A percentile compares a stretch with the other conserved stretches of the same genome.
phyloP scores from a whole-genome alignment of 176 grass and related monocot genomes.

The Aegilops umbellulata region DNA sequence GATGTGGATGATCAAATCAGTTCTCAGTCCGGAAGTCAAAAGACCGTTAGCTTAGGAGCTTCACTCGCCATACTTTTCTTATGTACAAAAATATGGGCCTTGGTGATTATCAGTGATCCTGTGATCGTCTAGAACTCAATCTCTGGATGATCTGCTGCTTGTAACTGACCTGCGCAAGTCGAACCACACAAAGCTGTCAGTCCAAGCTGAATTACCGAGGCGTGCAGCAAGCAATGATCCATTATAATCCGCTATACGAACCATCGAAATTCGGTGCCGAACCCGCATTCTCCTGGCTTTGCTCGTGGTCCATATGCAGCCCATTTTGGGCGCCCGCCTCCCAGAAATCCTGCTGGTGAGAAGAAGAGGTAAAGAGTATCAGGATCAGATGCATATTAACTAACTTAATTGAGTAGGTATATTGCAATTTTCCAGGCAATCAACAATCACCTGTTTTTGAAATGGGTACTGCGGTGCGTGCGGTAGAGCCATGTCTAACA shows the following conservation, averaged over 20 bases:
- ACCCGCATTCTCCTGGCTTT: conserved; percentile 38
- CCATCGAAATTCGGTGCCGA: conserved; percentile 49
- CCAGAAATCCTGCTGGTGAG: conserved; percentile 69
- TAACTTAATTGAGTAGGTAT: neutral
- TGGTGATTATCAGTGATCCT: neutral
- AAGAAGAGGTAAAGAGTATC: conserved; percentile 6
- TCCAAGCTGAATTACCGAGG: neutral
- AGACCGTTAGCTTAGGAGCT: conserved; percentile 40
- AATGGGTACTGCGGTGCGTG: conserved; percentile 44
- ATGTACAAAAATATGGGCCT: conserved; percentile 49
- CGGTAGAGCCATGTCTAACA: conserved; percentile 47
- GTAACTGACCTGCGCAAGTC: conserved; percentile 28
- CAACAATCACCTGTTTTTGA: conserved; percentile 76
- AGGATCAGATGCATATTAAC: conserved; percentile 37
- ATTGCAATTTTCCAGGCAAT: neutral
- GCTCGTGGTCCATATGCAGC: conserved; percentile 38
- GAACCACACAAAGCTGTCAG: neutral
- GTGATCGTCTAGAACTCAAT: conserved; percentile 30
- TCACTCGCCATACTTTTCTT: conserved; percentile 36
- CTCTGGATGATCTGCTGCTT: conserved; percentile 36
- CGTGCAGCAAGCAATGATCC: neutral
- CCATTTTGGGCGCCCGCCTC: conserved; percentile 53
- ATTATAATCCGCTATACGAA: neutral
- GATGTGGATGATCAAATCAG: conserved; percentile 32
- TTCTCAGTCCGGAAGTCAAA: conserved; percentile 24